Conservation (phyloP, 2,329 filamentous ascomycete genomes). For the Basipetospora chlamydospora region DNA sequence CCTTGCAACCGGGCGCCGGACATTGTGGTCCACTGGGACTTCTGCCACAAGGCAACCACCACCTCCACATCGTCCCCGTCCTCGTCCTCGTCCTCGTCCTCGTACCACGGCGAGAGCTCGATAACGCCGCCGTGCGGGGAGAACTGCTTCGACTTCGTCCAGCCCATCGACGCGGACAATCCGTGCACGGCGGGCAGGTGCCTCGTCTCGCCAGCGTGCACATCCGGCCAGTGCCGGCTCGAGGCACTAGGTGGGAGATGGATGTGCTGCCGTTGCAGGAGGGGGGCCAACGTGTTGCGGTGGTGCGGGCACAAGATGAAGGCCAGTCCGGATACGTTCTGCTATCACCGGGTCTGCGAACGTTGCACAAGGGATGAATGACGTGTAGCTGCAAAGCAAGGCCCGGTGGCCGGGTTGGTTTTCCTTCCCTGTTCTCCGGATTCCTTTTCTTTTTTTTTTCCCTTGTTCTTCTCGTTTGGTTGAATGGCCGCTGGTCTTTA, state of each 20-base stretch:
- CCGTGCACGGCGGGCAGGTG: constrained; percentile 31
- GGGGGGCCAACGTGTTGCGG: constrained; percentile 28
- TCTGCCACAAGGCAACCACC: constrained; percentile 16
- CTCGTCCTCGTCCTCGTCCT: constrained; percentile 12
- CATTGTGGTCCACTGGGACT: constrained; percentile 27
- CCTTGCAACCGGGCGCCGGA: constrained; percentile 26
- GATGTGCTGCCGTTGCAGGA: constrained; percentile 33
- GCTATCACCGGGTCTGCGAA: constrained; percentile 35
- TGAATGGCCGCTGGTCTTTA: too few relatives aligned
- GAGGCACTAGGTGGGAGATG: constrained; percentile 32
- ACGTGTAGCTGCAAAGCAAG: not conserved
- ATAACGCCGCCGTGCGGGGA: constrained; percentile 8
- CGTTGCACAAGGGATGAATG: constrained; percentile 22
- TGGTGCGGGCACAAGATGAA: constrained; percentile 31
- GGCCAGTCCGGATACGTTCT: constrained; percentile 33
- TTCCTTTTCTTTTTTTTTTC: too few relatives aligned
- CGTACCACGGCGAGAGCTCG: too few relatives aligned
- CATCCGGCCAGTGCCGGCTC: constrained; percentile 31
- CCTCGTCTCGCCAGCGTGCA: constrained; percentile 29
- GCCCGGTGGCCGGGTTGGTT: too few relatives aligned
- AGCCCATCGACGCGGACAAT: constrained; percentile 22
- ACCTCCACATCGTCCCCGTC: constrained; percentile 6
- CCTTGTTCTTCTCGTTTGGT: too few relatives aligned
- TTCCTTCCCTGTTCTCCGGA: too few relatives aligned
- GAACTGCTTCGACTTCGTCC: constrained; percentile 15